phyloP scores from a whole-genome alignment of 2,329 filamentous ascomycete genomes.

The Fusarium sp. region DNA sequence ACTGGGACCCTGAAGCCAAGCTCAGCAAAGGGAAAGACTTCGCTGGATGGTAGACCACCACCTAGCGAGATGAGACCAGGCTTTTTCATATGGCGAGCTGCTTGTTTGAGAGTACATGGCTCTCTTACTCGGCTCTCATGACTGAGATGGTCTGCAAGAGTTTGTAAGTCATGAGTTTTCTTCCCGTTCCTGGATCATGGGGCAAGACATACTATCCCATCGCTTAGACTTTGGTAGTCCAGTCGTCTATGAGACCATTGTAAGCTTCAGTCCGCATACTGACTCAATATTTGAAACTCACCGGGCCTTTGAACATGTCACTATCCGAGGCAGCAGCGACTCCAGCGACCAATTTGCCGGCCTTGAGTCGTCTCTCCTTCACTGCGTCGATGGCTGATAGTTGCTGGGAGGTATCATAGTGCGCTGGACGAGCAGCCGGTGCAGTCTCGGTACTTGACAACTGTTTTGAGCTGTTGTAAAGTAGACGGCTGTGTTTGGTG shows the following conservation, averaged over 20 bases:
- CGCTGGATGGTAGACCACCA: slow-evolving; percentile 86
- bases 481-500: slow-evolving; percentile 16
- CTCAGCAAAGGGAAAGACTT: slow-evolving; percentile 92
- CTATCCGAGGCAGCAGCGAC: slow-evolving; percentile 81
- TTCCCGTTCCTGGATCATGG: background rate
- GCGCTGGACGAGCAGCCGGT: slow-evolving; percentile 40
- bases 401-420: slow-evolving; percentile 37
- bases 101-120: slow-evolving; percentile 82
- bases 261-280: background rate
- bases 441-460: slow-evolving; percentile 43
- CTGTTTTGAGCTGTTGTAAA: slow-evolving; percentile 36
- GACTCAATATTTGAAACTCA: slow-evolving; percentile 52
- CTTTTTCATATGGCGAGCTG: slow-evolving; percentile 80
- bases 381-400: slow-evolving; percentile 48
- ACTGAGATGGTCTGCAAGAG: slow-evolving; percentile 64
- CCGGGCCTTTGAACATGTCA: slow-evolving; percentile 83
- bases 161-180: slow-evolving; percentile 17
- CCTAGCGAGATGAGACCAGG: slow-evolving; percentile 92
- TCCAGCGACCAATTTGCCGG: slow-evolving; percentile 77
- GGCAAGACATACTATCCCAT: slow-evolving; percentile 80
- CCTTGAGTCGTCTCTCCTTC: slow-evolving; percentile 66
- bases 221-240: slow-evolving; percentile 80
- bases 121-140: slow-evolving; percentile 69
- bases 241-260: slow-evolving; percentile 44
- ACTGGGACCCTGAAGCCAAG: slow-evolving; percentile 79